phyloP scores from a whole-genome alignment of 1,284 basidiomycete species.

The Ustilago xerochloae region DNA sequence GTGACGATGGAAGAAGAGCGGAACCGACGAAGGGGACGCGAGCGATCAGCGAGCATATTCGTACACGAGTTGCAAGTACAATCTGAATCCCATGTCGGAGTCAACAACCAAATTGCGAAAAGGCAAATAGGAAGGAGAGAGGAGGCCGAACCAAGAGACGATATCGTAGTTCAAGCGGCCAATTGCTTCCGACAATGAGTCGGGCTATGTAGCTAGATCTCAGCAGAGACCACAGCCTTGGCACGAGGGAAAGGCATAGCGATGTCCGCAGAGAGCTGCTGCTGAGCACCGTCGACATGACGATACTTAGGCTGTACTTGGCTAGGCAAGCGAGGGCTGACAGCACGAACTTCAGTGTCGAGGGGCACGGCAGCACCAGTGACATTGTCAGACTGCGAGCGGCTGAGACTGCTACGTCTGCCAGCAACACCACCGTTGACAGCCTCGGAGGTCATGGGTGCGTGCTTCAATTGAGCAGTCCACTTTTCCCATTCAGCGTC shows the following conservation, averaged over 20 bases:
- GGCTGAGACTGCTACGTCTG: constrained; percentile 32
- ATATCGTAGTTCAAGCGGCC: too few species aligned
- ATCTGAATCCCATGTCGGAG: constrained; percentile 13
- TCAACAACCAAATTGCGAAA: background rate
- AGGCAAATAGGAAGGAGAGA: background rate
- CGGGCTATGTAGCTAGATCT: constrained; percentile 8
- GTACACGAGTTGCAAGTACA: constrained; percentile 21
- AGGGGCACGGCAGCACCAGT: constrained; percentile 30
- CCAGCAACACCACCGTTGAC: background rate
- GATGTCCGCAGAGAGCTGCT: constrained; percentile 7
- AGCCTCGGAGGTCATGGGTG: constrained; percentile 3
- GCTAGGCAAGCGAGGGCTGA: constrained; percentile 27
- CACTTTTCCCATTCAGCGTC: constrained; percentile 59
- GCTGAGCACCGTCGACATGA: constrained; percentile 7
- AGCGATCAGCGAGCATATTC: constrained; percentile 3
- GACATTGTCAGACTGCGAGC: constrained; percentile 49
- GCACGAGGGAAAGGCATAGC: constrained; percentile 38
- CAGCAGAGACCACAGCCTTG: constrained; percentile 13
- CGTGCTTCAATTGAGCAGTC: constrained; percentile 45
- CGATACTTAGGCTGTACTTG: constrained; percentile 46
- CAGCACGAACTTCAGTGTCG: constrained; percentile 47
- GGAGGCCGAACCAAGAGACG: background rate
- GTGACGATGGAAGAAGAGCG: constrained; percentile 2
- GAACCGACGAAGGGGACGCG: background rate
- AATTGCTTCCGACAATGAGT: background rate